Percentiles rank a stretch among this genome's conserved stretches.
phyloP scores from a whole-genome alignment of 2,329 filamentous ascomycete species.

The Apiospora hydei region DNA sequence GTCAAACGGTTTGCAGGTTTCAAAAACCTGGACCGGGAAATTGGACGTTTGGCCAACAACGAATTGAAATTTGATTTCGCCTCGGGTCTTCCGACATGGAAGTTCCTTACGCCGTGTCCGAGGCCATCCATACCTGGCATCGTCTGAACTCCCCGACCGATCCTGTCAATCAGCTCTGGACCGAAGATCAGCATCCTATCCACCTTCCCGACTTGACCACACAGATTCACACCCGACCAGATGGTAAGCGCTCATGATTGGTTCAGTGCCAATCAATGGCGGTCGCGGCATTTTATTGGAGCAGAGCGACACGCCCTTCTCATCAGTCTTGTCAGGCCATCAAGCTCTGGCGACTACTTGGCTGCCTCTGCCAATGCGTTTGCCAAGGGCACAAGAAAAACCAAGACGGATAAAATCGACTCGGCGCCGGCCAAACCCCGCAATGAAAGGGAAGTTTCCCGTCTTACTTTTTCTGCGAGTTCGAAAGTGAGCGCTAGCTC shows the following conservation, averaged over 20 bases:
- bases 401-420: slow-evolving; percentile 14
- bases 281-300: not conserved
- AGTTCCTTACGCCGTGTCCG: not conserved
- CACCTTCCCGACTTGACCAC: not conserved
- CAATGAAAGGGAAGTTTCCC: not conserved
- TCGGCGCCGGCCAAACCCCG: slow-evolving; percentile 2
- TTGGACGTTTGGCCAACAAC: not conserved
- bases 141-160: not conserved
- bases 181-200: not conserved
- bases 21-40: not conserved
- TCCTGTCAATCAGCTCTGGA: not conserved
- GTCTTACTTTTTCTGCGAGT: not conserved
- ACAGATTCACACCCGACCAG: not conserved
- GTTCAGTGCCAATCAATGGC: not conserved
- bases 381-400: slow-evolving; percentile 2
- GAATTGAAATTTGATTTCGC: not conserved
- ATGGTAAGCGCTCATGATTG: not conserved
- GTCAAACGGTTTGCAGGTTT: slow-evolving; percentile 3
- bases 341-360: not conserved
- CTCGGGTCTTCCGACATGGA: not conserved
- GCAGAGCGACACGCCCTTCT: not conserved
- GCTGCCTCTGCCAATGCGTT: not conserved
- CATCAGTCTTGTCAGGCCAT: not conserved
- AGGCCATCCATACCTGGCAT: not conserved
- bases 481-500: not conserved